A percentile compares a stretch with the other conserved stretches of the same genome.
Conservation (phyloP, 129 eudicot genomes). For the Smallanthus sonchifolius region DNA sequence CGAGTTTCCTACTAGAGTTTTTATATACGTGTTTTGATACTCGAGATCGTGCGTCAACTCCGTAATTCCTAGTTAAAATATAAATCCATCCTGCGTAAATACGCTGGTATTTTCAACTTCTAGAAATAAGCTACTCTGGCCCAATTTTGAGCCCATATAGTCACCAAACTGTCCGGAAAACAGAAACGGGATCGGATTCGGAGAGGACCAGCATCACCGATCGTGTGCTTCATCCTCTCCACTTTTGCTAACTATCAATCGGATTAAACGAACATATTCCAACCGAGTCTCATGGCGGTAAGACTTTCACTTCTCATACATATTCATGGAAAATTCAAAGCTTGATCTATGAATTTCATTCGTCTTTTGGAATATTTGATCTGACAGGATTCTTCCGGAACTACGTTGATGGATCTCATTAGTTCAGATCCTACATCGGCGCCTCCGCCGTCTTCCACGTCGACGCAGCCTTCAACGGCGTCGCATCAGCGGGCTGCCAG, state of each 20-base stretch:
- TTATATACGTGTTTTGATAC: too few species aligned
- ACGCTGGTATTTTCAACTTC: too few species aligned
- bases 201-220: slow-evolving; percentile 8
- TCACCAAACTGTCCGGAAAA: too few species aligned
- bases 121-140: too few species aligned
- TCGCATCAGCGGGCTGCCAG: slow-evolving; percentile 38
- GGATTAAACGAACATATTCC: background rate
- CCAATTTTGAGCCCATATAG: too few species aligned
- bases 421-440: slow-evolving; percentile 65
- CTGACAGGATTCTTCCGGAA: slow-evolving; percentile 85
- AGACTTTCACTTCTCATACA: background rate
- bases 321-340: background rate
- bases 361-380: background rate
- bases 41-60: too few species aligned
- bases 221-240: slow-evolving; percentile 5
- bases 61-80: too few species aligned
- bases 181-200: slow-evolving; percentile 10
- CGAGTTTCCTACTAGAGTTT: too few species aligned
- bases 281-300: slow-evolving; percentile 23
- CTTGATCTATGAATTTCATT: background rate
- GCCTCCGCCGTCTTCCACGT: slow-evolving; percentile 36
- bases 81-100: too few species aligned
- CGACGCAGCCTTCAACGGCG: slow-evolving; percentile 44
- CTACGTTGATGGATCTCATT: slow-evolving; percentile 92
- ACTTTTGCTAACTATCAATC: background rate